Base-by-base conservation (phyloP, 2,329 filamentous ascomycete genomes). In the Talaromyces amestolkiae region DNA sequence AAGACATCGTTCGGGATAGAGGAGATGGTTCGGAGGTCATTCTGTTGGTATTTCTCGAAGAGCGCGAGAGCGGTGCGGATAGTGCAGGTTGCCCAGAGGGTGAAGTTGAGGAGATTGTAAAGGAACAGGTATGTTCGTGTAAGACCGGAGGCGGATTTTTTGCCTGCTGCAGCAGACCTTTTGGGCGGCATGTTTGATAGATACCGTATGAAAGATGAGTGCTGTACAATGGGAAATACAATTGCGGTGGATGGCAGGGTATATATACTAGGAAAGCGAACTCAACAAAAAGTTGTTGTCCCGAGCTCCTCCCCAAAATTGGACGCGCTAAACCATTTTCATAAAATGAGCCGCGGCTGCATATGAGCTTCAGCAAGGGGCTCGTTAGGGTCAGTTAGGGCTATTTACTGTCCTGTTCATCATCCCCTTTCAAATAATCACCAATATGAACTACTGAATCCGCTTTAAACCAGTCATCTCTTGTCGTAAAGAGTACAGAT, bases 91-190 rank as follows among this genome's bases (percentile, higher is more conserved):
- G 85, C 80, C 95, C 95, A 99, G 62, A 94, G 86, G 24, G 87
- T 76, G 67, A 92, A 87, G 62, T 89, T 96, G 69, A 89, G 74
- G 72, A 87, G 84, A 80, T 98, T 98, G 86, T 98, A 99, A 71
- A 88, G 81, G 74, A 93, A 84, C 63, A 98, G 87, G 81, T 97
- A 97, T 74, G 80, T 47, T 19, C 65, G 58, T 19, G 60, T 66
- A 1, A 66, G 60, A 22, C 64, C 64, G 8, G 64, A 66, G 56
- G 35, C 61, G 7, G 65, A 58, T 33, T 62, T 67, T 63, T 54
- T 66, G 53, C 51, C 41, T 58, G 58, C 13, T 15, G 41, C n/a
- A 6, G 49, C 19, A 27, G 53, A 35, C 19, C 41, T 59, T 63
- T 63, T 63, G 59, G 64, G 51, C 11, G 64, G 64, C 64, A 66